Base-by-base conservation (phyloP, 305 asterid species). In the Ilex paraguariensis region DNA sequence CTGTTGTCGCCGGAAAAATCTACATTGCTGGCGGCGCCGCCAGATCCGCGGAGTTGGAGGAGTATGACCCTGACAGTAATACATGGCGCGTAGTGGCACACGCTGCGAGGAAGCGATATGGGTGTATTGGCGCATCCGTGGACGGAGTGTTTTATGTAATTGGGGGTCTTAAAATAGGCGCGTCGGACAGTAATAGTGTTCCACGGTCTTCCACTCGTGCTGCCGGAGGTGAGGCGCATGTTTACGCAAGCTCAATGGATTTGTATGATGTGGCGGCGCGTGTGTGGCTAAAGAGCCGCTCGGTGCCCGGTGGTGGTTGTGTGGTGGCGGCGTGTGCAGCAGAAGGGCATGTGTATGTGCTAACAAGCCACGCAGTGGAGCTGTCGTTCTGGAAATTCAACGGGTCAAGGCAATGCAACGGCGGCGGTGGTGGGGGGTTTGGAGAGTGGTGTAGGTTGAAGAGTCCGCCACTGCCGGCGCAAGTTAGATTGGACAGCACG, bases 311-410 rank as follows among this genome's bases (percentile, higher is more conserved):
- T 31, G 95, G 97, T 6, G 97, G 95, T 4, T 90, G 97, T 45
- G 88, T 85, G 70, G 90, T 90, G 79, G 97, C 95, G 39, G 95
- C 95, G 0, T 81, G 89, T 58, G 78, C 88, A 4, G 75, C 80
- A 2, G 63, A 46, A 40, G 88, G 85, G 5, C 30, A 67, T 30
- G 63, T 87, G 0, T 87, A 82, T 75, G 48, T 87, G 0, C 84
- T 90, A 0, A 77, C 96, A 0, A 87, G 95, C 80, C 96, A 90
- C 63, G 96, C 97, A 31, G 92, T 90, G 60, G 97, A 90, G 72
- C 77, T 90, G 0, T 84, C 96, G 4, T 90, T 90, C 59, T 86
- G 96, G 95, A 76, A 66, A 46, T 84, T 87, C 33, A 75, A 73
- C 45, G 97, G 83, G 9, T 31, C 59, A n/a, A 65, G 89, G 0